Percentiles rank a stretch among this genome's conserved stretches.
phyloP scores from a whole-genome alignment of 169 alveolate species.

The Plasmodium knowlesi region DNA sequence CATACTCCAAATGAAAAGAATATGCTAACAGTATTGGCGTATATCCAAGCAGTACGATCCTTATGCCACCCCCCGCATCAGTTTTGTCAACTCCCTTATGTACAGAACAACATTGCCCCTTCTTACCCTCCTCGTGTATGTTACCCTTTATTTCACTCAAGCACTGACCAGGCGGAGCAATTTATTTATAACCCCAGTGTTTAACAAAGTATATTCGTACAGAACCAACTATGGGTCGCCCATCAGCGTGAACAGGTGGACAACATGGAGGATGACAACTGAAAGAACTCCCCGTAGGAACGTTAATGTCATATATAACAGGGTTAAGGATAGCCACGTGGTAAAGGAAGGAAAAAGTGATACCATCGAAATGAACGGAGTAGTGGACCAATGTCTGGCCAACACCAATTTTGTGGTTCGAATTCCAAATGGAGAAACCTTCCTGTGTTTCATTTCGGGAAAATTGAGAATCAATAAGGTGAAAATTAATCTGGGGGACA shows the following conservation, averaged over 20 bases:
- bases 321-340: background rate
- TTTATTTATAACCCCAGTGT: background rate
- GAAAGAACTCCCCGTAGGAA: background rate
- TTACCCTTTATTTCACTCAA: background rate
- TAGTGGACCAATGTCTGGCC: conserved; percentile 63
- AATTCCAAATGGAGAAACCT: conserved; percentile 69
- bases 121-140: background rate
- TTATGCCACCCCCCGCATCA: background rate
- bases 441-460: conserved; percentile 59
- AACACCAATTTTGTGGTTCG: conserved; percentile 65
- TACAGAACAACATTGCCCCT: background rate
- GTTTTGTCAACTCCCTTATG: background rate
- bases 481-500: conserved; percentile 64
- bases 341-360: conserved; percentile 32
- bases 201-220: background rate
- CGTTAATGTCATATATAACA: background rate
- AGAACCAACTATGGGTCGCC: background rate
- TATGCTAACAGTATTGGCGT: background rate
- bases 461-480: conserved; percentile 55
- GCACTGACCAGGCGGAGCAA: background rate
- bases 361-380: conserved; percentile 64
- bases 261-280: background rate
- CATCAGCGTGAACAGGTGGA: background rate
- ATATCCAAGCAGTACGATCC: background rate
- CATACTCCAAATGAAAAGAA: background rate